Base-by-base conservation (phyloP, 768 basidiomycete species). In the Mycena sanguinolenta region DNA sequence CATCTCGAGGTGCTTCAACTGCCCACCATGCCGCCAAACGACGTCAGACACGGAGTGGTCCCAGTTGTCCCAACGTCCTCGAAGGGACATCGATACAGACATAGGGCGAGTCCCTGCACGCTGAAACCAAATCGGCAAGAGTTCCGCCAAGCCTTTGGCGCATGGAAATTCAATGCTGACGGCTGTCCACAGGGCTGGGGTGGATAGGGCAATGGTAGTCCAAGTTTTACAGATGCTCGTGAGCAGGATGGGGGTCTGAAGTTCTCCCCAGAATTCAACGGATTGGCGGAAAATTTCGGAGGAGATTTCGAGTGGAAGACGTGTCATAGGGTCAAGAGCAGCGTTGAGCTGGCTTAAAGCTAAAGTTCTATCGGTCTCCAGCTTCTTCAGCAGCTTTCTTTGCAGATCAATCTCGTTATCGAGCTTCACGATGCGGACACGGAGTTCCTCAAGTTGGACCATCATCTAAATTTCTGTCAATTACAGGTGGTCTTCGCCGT, bases 321-420 rank as follows among this genome's bases (percentile, higher is more conserved):
- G 58, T 30, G 42, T 27, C 19, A 60, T 28, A 3, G 58, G 58
- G 46, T 60, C 58, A 1, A 21, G 3, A 4, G 21, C 58, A 1
- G n/a, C 58, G 17, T 60, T 60, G 27, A 60, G 58, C 44, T 46
- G 58, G 6, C 27, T n/a, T n/a, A n/a, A n/a, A n/a, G 58, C 30
- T 60, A 42, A 30, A 46, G 8, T 60, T 34, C 13, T 44, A 23
- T 60, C 36, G 4, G 8, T 9, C 30, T 58, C 55, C 34, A 58
- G 13, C 36, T 58, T 58, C 55, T 38, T 13, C 2, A 38, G n/a
- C n/a, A n/a, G n/a, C n/a, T n/a, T n/a, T n/a, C n/a, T n/a, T n/a
- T n/a, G n/a, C n/a, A n/a, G n/a, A n/a, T n/a, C n/a, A n/a, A n/a
- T n/a, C n/a, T n/a, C n/a, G n/a, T n/a, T n/a, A n/a, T n/a, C n/a